Evolutionary conservation across 2,329 filamentous ascomycete genomes (phyloP).

Genomic region (Sporothrix brunneoviolacea): DNA sequence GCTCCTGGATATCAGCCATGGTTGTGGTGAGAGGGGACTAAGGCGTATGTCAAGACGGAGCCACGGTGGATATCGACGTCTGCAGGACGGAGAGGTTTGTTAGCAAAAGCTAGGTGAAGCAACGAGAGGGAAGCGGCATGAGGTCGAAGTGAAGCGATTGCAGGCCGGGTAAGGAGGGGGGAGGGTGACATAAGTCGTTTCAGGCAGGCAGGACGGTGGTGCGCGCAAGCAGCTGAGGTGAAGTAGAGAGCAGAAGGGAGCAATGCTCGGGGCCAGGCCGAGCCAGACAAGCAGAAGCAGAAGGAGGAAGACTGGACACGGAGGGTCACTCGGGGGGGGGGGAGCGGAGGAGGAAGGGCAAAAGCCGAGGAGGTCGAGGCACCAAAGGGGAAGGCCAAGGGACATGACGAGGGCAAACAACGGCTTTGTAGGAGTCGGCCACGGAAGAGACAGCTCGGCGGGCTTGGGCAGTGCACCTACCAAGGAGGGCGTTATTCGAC

Average conservation of each 20-base stretch:
- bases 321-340: neutral
- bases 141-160: no score
- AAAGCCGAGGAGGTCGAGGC: neutral
- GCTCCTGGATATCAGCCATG: constrained; percentile 53
- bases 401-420: neutral
- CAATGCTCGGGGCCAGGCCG: no score
- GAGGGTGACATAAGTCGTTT: neutral
- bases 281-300: no score
- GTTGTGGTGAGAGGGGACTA: constrained; percentile 15
- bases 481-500: neutral
- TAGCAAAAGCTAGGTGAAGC: neutral
- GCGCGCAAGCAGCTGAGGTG: no score
- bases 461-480: no score
- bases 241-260: no score
- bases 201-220: no score
- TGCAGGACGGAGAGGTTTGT: neutral
- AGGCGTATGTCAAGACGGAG: constrained; percentile 12
- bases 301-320: no score
- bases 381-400: neutral
- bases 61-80: constrained; percentile 7
- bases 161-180: neutral
- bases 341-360: neutral
- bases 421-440: no score
- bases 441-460: no score
- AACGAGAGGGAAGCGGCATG: neutral